Conservation (phyloP, 495 filamentous ascomycete species). For the Xylaria scruposa region DNA sequence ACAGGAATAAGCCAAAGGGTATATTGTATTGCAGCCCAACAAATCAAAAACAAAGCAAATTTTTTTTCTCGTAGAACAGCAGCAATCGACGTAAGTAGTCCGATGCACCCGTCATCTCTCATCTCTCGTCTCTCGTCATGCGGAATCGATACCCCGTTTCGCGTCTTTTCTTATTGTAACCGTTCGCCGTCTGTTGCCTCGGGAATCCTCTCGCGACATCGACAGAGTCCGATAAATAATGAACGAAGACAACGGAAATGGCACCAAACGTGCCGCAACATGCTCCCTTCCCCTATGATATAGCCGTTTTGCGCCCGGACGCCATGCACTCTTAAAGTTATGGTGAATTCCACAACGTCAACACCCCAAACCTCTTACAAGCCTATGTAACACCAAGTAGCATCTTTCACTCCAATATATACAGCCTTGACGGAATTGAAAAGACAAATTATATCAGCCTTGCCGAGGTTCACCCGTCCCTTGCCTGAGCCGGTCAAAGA, state of each 20-base stretch:
- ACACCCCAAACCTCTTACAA: slow-evolving; percentile 15
- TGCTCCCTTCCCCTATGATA: slow-evolving; percentile 35
- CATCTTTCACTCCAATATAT: slow-evolving; percentile 15
- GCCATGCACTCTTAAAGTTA: slow-evolving; percentile 26
- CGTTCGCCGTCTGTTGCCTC: neutral
- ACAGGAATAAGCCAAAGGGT: slow-evolving; percentile 23
- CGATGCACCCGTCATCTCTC: slow-evolving; percentile 19
- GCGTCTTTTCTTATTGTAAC: slow-evolving; percentile 2
- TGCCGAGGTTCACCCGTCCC: neutral
- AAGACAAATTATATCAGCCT: neutral
- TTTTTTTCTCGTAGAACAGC: neutral
- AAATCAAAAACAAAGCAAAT: neutral
- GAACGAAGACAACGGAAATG: neutral
- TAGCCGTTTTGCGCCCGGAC: slow-evolving; percentile 37
- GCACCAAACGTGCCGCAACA: slow-evolving; percentile 21
- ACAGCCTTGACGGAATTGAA: slow-evolving; percentile 15
- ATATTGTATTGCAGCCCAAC: slow-evolving; percentile 13
- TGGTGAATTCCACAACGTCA: slow-evolving; percentile 15
- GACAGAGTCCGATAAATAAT: neutral
- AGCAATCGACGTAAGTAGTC: neutral
- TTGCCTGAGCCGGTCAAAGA: neutral
- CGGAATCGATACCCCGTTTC: neutral
- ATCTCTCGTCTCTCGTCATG: slow-evolving; percentile 12
- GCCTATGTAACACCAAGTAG: neutral
- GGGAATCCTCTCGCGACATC: neutral